These are phyloP conservation scores for Leavenworthia alabamica DNA, from an alignment of 345 rosid genomes.

Conservation along the genomic window DNA sequence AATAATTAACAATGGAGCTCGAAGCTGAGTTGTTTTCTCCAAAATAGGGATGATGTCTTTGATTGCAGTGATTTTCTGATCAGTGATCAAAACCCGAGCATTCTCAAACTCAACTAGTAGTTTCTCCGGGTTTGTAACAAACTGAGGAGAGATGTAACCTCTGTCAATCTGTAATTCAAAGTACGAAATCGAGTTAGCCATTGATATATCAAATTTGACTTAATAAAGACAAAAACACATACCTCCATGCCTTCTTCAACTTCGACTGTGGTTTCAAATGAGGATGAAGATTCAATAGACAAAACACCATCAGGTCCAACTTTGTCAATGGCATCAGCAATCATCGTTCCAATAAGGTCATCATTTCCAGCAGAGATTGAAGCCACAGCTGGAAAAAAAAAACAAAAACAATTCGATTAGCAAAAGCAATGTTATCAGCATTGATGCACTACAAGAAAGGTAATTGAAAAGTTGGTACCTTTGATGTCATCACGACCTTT, in stretches of 20 bases:
- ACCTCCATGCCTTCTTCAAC: slow-evolving; percentile 99
- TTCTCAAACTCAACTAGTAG: slow-evolving; percentile 88
- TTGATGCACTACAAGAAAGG: not conserved
- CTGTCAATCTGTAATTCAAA: slow-evolving; percentile 65
- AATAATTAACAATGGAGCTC: slow-evolving; percentile 83
- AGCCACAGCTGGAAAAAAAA: slow-evolving; percentile 58
- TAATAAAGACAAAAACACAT: not conserved
- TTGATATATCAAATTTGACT: not conserved
- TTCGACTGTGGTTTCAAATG: slow-evolving; percentile 91
- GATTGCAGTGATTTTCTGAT: slow-evolving; percentile 87
- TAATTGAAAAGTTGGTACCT: slow-evolving; percentile 33
- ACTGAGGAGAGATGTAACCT: slow-evolving; percentile 93
- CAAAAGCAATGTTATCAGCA: not conserved
- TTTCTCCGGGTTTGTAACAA: slow-evolving; percentile 91
- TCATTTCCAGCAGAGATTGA: slow-evolving; percentile 96
- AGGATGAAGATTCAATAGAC: slow-evolving; percentile 96
- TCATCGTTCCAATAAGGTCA: slow-evolving; percentile 86
- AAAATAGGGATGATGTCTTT: slow-evolving; percentile 87
- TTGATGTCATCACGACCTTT: slow-evolving; percentile 82
- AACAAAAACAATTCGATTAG: not conserved
- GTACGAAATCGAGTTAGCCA: not conserved
- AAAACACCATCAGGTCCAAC: slow-evolving; percentile 99
- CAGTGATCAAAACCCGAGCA: slow-evolving; percentile 82
- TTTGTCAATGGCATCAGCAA: slow-evolving; percentile 97
- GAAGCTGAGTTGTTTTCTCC: slow-evolving; percentile 88